Evolutionary conservation across 2,329 filamentous ascomycete species (phyloP), one percentile per base, ranked within the genome.

Genomic region (Fusarium udum): DNA sequence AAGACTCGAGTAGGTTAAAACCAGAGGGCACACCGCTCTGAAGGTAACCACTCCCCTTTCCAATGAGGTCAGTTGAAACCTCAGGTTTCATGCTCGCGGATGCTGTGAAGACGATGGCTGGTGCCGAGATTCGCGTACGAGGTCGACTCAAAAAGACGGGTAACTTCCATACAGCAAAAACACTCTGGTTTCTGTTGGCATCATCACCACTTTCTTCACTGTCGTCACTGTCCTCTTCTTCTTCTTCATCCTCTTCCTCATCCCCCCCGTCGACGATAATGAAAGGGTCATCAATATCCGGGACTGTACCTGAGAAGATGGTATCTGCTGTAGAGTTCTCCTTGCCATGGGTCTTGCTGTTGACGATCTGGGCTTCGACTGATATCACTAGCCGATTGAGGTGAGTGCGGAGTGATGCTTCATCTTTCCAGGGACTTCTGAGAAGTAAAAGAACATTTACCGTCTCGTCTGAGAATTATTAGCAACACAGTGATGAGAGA

Each of bases 1-100:
- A 93, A 7, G 93, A 88, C 78, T 93, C 91, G 20, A 96, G 88
- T n/a, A 95, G 85, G 79, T 95, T 96, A 71, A 93, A 85, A 4
- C 92, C 91, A 12, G 91, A 88, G 1, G 93, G 91, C 32, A 91
- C 82, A 64, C 90, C 89, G 77, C 91, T 93, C 40, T 89, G 88
- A 37, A 95, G 86, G 77, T 94, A 94, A 59, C 92, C 91, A 65
- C 89, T 85, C 15, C 83, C 80, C 43, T 75, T 75, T 16, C 76
- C 69, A 60, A 68, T 72, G 20, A 77, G 65, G n/a, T 80, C 78
- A 12, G 75, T 64, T 34, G 77, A 71, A 48, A 74, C 62, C 40
- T 85, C 83, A 6, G 89, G 87, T 77, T 87, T 90, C 69, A 93
- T 82, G 71, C 87, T 90, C 11, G 90, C 90, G 4, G 86, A 86